A percentile compares a stretch with the other conserved stretches of the same genome.
Evolutionary conservation across 2,329 filamentous ascomycete genomes (phyloP).

Genomic region (Annulohypoxylon truncatum): DNA sequence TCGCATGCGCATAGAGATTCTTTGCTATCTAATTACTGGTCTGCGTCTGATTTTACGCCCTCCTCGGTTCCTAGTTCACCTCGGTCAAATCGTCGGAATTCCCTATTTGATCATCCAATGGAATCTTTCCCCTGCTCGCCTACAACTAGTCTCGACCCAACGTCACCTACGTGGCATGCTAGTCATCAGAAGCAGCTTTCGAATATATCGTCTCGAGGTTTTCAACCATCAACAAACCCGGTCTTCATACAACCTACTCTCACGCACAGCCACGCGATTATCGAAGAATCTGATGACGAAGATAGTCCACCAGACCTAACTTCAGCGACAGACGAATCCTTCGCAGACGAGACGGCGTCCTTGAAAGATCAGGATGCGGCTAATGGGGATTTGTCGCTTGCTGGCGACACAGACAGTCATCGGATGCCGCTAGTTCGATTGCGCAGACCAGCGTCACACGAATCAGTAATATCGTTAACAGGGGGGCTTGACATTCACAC

Average conservation of each 20-base stretch:
- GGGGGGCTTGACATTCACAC: conserved; percentile 93
- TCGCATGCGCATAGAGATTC: conserved; percentile 62
- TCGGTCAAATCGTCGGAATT: conserved; percentile 76
- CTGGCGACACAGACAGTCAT: conserved; percentile 49
- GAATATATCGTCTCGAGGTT: conserved; percentile 65
- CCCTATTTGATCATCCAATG: conserved; percentile 81
- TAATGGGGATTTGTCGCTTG: conserved; percentile 48
- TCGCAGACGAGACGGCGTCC: conserved; percentile 48
- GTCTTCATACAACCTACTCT: conserved; percentile 41
- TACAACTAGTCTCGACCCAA: conserved; percentile 77
- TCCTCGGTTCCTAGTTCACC: conserved; percentile 88
- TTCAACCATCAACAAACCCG: conserved; percentile 51
- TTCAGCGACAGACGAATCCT: conserved; percentile 53
- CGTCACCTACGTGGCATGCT: conserved; percentile 68
- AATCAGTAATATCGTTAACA: conserved; percentile 87
- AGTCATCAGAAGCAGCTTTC: conserved; percentile 67
- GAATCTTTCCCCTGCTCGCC: conserved; percentile 84
- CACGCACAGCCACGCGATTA: conserved; percentile 45
- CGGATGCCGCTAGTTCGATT: conserved; percentile 59
- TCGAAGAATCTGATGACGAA: conserved; percentile 50
- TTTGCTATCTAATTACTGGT: conserved; percentile 69
- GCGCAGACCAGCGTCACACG: conserved; percentile 79
- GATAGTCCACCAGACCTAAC: conserved; percentile 49
- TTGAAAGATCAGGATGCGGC: conserved; percentile 34
- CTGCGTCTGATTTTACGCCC: conserved; percentile 70